These are phyloP conservation scores for Quercus alba DNA, from an alignment of 306 rosid species.

Conservation along the genomic window DNA sequence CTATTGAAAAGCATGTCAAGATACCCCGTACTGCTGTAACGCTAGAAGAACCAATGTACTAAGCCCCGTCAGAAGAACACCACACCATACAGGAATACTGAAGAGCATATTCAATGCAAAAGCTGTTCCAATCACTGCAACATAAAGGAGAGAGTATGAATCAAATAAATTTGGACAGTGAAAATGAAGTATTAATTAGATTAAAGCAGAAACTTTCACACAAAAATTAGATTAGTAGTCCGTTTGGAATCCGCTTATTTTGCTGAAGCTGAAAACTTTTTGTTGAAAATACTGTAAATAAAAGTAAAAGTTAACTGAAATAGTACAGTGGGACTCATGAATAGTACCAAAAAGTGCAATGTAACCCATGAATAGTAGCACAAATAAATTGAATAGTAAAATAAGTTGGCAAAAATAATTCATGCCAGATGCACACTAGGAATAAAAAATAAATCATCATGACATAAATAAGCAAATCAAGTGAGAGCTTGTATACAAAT, in stretches of 20 bases:
- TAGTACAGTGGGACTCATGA: accelerated
- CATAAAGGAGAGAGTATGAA: neutral
- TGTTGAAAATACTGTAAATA: no score
- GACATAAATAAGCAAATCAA: neutral
- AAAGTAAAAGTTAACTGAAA: no score
- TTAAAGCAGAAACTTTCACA: neutral
- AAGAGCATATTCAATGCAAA: constrained; percentile 67
- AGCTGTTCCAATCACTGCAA: constrained; percentile 61
- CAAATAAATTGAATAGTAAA: no score
- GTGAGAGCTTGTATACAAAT: neutral
- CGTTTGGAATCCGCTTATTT: accelerated
- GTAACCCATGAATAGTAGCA: no score
- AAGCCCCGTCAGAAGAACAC: constrained; percentile 56
- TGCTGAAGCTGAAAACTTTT: no score
- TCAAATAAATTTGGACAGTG: neutral
- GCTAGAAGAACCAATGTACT: constrained; percentile 53
- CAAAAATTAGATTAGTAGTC: neutral
- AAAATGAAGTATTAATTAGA: neutral
- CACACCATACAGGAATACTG: constrained; percentile 54
- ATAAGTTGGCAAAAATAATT: neutral
- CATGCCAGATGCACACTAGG: neutral
- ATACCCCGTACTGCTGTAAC: constrained; percentile 96
- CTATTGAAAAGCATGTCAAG: constrained; percentile 16
- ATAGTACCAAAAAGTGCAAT: no score
- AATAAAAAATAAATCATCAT: neutral